Base-by-base conservation (phyloP, 2,329 filamentous ascomycete genomes). In the Eutypa lata region DNA sequence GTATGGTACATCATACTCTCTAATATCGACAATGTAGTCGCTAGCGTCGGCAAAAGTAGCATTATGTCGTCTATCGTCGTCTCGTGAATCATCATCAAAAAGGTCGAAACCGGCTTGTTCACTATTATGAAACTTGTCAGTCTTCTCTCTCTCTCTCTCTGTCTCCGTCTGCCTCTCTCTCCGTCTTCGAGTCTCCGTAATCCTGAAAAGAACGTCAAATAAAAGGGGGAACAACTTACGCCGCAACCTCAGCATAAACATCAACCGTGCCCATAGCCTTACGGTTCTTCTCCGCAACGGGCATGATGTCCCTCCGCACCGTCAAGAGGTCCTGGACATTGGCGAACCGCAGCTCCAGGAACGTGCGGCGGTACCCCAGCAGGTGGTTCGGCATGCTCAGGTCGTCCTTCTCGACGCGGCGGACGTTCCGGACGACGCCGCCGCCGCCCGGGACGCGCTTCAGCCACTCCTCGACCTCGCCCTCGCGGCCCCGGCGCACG, bases 1-100 rank as follows among this genome's bases (percentile, higher is more conserved):
- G 78, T 99, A 99, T 60, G 94, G 95, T 65, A 99, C 95, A 74
- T 99, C 94, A 73, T 96, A 99, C 78, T 99, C 94, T 80, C 94
- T 87, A 71, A 99, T 96, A 81, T 99, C 95, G 75, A 97, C 83
- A 80, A 99, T 91, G 72, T 88, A 97, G 80, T 97, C 93, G 80
- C 91, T 96, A 54, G 93, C 91, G 72, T 97, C 92, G 62, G 87
- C 79, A 75, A 91, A 87, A 61, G 80, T 79, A 70, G 81, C 82
- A 77, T 87, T 91, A 76, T 80, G 78, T 81, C 87, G 86, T 86
- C 81, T 83, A 71, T 94, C 89, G 70, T 91, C 83, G 73, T 88
- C 83, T 82, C 89, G 82, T 81, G 76, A 78, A 71, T 93, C 89
- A 71, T 93, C 89, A 71, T 97, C 93, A 84, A 96, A 97, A 67